phyloP scores from a whole-genome alignment of 495 filamentous ascomycete genomes.

The Penicillium macrosclerotiorum region DNA sequence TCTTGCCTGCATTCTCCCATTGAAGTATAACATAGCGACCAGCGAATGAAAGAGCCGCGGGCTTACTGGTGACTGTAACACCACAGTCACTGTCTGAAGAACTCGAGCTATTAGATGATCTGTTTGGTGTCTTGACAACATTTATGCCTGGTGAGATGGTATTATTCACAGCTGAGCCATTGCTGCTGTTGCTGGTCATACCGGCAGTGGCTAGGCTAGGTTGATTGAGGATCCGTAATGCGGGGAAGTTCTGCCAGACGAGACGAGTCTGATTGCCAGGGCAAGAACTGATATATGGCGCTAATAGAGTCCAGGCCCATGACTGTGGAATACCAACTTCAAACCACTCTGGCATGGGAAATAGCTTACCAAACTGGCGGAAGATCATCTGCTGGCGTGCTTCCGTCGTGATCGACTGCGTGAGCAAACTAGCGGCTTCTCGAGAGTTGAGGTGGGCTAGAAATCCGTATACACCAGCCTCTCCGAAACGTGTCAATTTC shows the following conservation, averaged over 20 bases:
- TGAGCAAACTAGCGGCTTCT: constrained; percentile 68
- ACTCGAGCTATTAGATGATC: constrained; percentile 28
- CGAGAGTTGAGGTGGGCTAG: constrained; percentile 76
- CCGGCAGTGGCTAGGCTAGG: constrained; percentile 61
- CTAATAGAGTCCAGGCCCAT: constrained; percentile 83
- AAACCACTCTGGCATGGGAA: constrained; percentile 86
- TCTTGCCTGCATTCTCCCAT: constrained; percentile 70
- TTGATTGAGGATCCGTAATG: constrained; percentile 70
- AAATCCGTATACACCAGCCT: constrained; percentile 83
- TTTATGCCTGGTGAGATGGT: constrained; percentile 32
- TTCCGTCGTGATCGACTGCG: constrained; percentile 79
- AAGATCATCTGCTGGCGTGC: constrained; percentile 87
- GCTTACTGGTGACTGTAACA: constrained; percentile 61
- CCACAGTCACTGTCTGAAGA: constrained; percentile 42
- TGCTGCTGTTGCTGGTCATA: constrained; percentile 52
- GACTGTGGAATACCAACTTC: constrained; percentile 78
- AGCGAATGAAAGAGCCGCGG: constrained; percentile 67
- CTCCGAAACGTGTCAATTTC: constrained; percentile 78
- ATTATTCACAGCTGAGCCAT: constrained; percentile 50
- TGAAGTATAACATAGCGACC: constrained; percentile 67
- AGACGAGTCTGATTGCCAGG: constrained; percentile 71
- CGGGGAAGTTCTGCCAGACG: constrained; percentile 87
- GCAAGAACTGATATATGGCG: constrained; percentile 80
- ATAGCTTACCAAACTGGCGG: constrained; percentile 80
- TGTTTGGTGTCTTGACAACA: constrained; percentile 24